Percentiles rank a stretch among this genome's conserved stretches.
These are phyloP conservation scores for Eragrostis nindensis DNA, from an alignment of 176 grass and related monocot genomes.

Conservation along the genomic window DNA sequence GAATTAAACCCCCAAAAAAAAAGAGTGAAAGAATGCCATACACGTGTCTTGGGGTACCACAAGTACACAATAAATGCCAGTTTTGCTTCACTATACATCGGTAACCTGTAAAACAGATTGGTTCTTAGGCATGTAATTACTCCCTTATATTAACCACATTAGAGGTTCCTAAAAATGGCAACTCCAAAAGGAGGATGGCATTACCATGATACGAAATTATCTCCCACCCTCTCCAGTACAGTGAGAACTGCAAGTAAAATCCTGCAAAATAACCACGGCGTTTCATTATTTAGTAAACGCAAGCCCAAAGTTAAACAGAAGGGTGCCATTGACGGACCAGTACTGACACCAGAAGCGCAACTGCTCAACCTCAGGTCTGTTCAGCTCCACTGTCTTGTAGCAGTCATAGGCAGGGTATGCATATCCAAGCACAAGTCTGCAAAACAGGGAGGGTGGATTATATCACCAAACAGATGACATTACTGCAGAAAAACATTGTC, in stretches of 20 bases:
- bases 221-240: conserved; percentile 75
- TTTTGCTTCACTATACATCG: conserved; percentile 95
- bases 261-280: conserved; percentile 43
- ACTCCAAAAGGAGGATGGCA: conserved; percentile 15
- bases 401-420: conserved; percentile 91
- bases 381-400: conserved; percentile 86
- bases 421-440: conserved; percentile 86
- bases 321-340: conserved; percentile 51
- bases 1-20: conserved; percentile 35
- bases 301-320: conserved; percentile 29
- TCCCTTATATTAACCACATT: neutral
- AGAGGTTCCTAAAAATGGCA: conserved; percentile 1
- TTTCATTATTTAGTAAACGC: neutral
- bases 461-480: conserved; percentile 9
- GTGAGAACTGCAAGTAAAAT: conserved; percentile 81
- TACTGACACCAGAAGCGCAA: conserved; percentile 98
- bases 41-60: conserved; percentile 89
- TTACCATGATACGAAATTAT: conserved; percentile 93
- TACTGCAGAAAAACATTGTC: neutral
- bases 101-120: conserved; percentile 58
- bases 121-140: neutral
- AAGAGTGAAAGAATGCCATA: conserved; percentile 23
- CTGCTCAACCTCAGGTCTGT: conserved; percentile 78
- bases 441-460: conserved; percentile 24
- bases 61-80: conserved; percentile 88